Percentiles rank a stretch among this genome's conserved stretches.
These are phyloP conservation scores for Phyllosticta ampelicida DNA, from an alignment of 2,329 filamentous ascomycete species.

Conservation along the genomic window DNA sequence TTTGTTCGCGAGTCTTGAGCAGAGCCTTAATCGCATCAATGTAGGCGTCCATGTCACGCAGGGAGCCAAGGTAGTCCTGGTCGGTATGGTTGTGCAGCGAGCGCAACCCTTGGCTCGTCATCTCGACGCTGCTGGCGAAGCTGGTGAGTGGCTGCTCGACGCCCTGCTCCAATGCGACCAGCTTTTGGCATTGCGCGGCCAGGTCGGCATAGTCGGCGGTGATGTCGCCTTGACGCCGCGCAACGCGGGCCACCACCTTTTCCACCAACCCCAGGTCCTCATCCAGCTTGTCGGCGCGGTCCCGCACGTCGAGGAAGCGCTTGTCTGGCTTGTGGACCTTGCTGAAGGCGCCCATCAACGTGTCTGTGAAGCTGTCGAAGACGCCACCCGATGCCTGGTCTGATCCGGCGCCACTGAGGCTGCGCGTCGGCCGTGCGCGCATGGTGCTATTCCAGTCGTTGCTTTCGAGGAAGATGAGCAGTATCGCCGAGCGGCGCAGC, in stretches of 20 bases:
- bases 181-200: slow-evolving; percentile 87
- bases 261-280: slow-evolving; percentile 89
- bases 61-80: slow-evolving; percentile 84
- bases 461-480: slow-evolving; percentile 85
- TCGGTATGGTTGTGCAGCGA: slow-evolving; percentile 84
- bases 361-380: slow-evolving; percentile 91
- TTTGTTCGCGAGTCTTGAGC: slow-evolving; percentile 88
- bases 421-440: slow-evolving; percentile 62
- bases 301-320: slow-evolving; percentile 86
- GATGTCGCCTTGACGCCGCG: slow-evolving; percentile 75
- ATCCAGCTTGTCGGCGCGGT: slow-evolving; percentile 81
- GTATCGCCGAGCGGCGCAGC: slow-evolving; percentile 67
- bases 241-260: slow-evolving; percentile 88
- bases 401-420: slow-evolving; percentile 30
- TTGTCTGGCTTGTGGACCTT: slow-evolving; percentile 94
- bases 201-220: slow-evolving; percentile 83
- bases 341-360: slow-evolving; percentile 92
- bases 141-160: slow-evolving; percentile 72
- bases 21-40: slow-evolving; percentile 77
- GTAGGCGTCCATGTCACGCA: slow-evolving; percentile 94
- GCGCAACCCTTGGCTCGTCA: slow-evolving; percentile 67
- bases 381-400: slow-evolving; percentile 52
- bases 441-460: slow-evolving; percentile 96
- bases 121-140: slow-evolving; percentile 78
- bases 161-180: slow-evolving; percentile 78